These are phyloP conservation scores for Globisporangium acanthophoron DNA, from an alignment of 352 stramenopile genomes.

Conservation along the genomic window DNA sequence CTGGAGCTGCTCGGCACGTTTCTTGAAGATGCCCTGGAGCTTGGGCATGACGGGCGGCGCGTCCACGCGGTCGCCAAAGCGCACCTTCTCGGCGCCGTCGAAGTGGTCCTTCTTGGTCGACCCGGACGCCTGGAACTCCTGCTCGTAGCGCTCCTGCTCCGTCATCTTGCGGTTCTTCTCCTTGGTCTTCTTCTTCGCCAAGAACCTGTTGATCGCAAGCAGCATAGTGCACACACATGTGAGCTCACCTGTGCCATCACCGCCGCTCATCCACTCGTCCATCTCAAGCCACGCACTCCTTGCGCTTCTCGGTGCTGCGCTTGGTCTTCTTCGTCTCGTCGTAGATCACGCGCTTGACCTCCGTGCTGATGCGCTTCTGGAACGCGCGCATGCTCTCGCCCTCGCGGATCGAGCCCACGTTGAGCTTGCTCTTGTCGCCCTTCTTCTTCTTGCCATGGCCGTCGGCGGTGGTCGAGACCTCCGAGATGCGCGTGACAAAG, in stretches of 20 bases:
- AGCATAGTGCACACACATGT: slow-evolving; percentile 4
- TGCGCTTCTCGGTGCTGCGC: slow-evolving; percentile 72
- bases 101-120: slow-evolving; percentile 73
- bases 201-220: slow-evolving; percentile 24
- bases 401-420: slow-evolving; percentile 53
- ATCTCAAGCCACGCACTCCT: slow-evolving; percentile 25
- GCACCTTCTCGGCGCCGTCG: slow-evolving; percentile 46
- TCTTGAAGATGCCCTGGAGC: slow-evolving; percentile 77
- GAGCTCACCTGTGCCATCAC: too few relatives aligned
- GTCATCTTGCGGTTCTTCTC: slow-evolving; percentile 65
- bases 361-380: slow-evolving; percentile 78
- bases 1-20: slow-evolving; percentile 48
- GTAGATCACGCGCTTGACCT: slow-evolving; percentile 83
- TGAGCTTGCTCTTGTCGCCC: slow-evolving; percentile 35
- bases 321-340: slow-evolving; percentile 74
- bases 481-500: slow-evolving; percentile 52
- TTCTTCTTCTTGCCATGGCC: slow-evolving; percentile 22
- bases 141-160: slow-evolving; percentile 75
- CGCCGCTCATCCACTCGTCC: too few relatives aligned
- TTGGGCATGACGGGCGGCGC: slow-evolving; percentile 79
- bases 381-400: slow-evolving; percentile 80
- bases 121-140: slow-evolving; percentile 64
- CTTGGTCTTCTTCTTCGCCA: slow-evolving; percentile 80
- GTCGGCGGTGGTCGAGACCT: slow-evolving; percentile 14
- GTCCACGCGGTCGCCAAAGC: slow-evolving; percentile 75